Conservation (phyloP, 2,329 filamentous ascomycete species). For the Arthroderma sp. region DNA sequence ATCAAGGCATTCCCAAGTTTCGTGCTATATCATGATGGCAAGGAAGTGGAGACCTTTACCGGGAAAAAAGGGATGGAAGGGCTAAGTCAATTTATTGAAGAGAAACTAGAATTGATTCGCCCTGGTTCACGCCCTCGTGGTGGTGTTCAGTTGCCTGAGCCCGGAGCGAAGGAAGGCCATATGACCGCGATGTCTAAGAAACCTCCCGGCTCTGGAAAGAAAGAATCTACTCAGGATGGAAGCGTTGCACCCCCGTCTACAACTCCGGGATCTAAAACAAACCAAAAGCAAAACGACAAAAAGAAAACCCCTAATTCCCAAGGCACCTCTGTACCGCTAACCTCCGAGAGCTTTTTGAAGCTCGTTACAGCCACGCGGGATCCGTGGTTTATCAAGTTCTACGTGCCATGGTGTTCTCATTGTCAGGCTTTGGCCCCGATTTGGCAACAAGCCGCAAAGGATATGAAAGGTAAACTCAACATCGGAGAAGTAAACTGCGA, state of each 20-base stretch:
- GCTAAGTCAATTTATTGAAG: constrained; percentile 61
- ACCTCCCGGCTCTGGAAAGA: not conserved
- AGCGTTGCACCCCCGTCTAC: constrained; percentile 6
- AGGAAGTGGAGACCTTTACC: constrained; percentile 47
- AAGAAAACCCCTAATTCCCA: constrained; percentile 56
- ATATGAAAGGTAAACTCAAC: constrained; percentile 81
- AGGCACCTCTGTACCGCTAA: constrained; percentile 62
- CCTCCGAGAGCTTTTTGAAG: constrained; percentile 72
- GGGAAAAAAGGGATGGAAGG: constrained; percentile 55
- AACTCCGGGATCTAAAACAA: not conserved
- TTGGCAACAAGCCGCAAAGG: constrained; percentile 79
- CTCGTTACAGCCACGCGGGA: constrained; percentile 77
- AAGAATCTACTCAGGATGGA: constrained; percentile 14
- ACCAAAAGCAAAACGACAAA: constrained; percentile 11
- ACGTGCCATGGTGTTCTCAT: constrained; percentile 92
- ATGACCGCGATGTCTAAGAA: constrained; percentile 12
- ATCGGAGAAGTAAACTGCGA: constrained; percentile 96
- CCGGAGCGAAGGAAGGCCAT: constrained; percentile 47
- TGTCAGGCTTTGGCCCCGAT: constrained; percentile 85
- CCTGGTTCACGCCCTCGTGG: constrained; percentile 64
- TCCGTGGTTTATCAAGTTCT: constrained; percentile 98
- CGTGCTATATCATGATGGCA: constrained; percentile 65
- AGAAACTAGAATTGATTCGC: constrained; percentile 59
- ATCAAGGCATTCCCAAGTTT: constrained; percentile 65
- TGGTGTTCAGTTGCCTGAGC: constrained; percentile 55